Evolutionary conservation across 495 filamentous ascomycete species (phyloP).

Genomic region (Podospora tetraspora): DNA sequence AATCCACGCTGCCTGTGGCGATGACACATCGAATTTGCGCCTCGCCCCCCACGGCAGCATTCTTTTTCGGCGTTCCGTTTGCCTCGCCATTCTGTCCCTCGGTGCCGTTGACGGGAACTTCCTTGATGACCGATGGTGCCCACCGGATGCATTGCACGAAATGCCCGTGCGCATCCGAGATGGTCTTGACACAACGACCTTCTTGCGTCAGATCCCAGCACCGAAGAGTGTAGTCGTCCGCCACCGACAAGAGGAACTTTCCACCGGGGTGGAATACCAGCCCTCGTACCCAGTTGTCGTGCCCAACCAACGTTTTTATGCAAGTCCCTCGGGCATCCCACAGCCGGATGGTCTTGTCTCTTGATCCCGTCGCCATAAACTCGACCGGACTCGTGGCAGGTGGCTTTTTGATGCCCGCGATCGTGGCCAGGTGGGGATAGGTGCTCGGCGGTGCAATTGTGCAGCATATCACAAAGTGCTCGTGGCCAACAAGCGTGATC

Average conservation of each 20-base stretch:
- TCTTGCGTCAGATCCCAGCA: constrained; percentile 96
- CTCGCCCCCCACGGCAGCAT: constrained; percentile 31
- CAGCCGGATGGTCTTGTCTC: constrained; percentile 87
- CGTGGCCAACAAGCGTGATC: constrained; percentile 78
- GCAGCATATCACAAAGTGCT: constrained; percentile 85
- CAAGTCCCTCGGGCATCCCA: constrained; percentile 85
- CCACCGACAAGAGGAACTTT: constrained; percentile 79
- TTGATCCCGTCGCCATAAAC: constrained; percentile 82
- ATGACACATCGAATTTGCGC: constrained; percentile 56
- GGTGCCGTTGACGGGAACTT: constrained; percentile 47
- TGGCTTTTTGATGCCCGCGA: constrained; percentile 82
- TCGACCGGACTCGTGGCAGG: constrained; percentile 69
- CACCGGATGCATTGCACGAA: constrained; percentile 87
- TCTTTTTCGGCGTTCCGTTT: constrained; percentile 46
- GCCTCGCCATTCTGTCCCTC: constrained; percentile 48
- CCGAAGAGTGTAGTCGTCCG: constrained; percentile 87
- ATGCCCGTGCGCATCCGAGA: constrained; percentile 74
- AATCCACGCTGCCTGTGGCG: constrained; percentile 58
- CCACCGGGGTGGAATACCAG: constrained; percentile 91
- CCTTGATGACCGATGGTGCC: constrained; percentile 74
- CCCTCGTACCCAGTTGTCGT: constrained; percentile 93
- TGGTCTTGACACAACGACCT: constrained; percentile 77
- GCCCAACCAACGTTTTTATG: constrained; percentile 82
- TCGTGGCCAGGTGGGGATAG: constrained; percentile 67
- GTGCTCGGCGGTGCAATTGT: constrained; percentile 76